Evolutionary conservation across 805 yeast genomes (phyloP).

Genomic region (Wickerhamomyces ciferrii): DNA sequence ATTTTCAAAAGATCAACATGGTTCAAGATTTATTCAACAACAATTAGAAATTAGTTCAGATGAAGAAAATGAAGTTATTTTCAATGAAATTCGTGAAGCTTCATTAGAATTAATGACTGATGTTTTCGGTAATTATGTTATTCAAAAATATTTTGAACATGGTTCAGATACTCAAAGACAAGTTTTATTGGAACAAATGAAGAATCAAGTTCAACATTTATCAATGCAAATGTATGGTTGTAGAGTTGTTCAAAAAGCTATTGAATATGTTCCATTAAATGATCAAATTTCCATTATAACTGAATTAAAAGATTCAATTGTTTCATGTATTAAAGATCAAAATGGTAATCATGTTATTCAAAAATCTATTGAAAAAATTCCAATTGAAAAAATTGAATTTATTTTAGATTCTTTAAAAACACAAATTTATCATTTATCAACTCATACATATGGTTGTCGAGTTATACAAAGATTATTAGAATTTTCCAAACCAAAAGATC

Average conservation of each 20-base stretch:
- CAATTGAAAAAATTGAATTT: slow-evolving; percentile 64
- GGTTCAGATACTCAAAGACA: slow-evolving; percentile 69
- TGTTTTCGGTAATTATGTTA: slow-evolving; percentile 96
- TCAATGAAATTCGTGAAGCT: slow-evolving; percentile 74
- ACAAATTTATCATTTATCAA: slow-evolving; percentile 77
- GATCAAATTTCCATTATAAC: slow-evolving; percentile 64
- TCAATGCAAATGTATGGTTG: slow-evolving; percentile 98
- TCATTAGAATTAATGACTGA: slow-evolving; percentile 84
- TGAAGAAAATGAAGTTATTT: slow-evolving; percentile 76
- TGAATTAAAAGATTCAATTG: slow-evolving; percentile 61
- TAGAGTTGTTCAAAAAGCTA: slow-evolving; percentile 91
- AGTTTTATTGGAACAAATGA: slow-evolving; percentile 64
- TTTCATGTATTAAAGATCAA: slow-evolving; percentile 83
- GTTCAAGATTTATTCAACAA: slow-evolving; percentile 94
- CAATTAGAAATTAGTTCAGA: slow-evolving; percentile 57
- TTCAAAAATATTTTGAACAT: slow-evolving; percentile 87
- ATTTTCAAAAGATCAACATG: slow-evolving; percentile 94
- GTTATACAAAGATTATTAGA: slow-evolving; percentile 92
- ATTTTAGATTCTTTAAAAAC: slow-evolving; percentile 65
- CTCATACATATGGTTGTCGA: slow-evolving; percentile 97
- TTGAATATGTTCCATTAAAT: slow-evolving; percentile 60
- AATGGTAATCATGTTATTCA: slow-evolving; percentile 98
- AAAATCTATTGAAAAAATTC: slow-evolving; percentile 84
- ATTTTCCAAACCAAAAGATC: slow-evolving; percentile 62
- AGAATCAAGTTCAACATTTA: slow-evolving; percentile 65